Percentiles rank a stretch among this genome's conserved stretches.
phyloP scores from a whole-genome alignment of 257 asterid genomes.

The Primulina tabacum region DNA sequence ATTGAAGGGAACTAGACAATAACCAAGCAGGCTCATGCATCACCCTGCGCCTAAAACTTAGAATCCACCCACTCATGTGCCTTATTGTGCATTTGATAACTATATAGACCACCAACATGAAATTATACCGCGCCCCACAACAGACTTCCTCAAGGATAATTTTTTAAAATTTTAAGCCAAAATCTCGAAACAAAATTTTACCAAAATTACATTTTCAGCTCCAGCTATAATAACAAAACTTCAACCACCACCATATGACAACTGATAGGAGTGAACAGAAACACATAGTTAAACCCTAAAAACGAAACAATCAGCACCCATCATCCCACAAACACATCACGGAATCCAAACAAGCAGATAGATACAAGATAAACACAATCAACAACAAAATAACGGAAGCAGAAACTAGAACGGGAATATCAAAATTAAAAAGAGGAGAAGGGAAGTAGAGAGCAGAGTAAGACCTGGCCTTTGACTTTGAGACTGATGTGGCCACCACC shows the following conservation, averaged over 20 bases:
- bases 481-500: constrained; percentile 38
- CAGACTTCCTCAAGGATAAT: too few relatives aligned
- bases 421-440: neutral
- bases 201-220: neutral
- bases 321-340: constrained; percentile 4
- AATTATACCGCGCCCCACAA: neutral
- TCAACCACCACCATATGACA: neutral
- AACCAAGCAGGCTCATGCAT: neutral
- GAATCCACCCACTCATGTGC: neutral
- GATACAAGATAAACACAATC: neutral
- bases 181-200: neutral
- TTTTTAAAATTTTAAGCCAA: too few relatives aligned
- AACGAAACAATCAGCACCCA: neutral
- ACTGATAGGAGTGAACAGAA: neutral
- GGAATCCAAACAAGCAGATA: neutral
- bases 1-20: neutral
- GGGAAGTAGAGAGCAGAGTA: neutral
- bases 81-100: neutral
- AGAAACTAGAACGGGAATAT: neutral
- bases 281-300: neutral
- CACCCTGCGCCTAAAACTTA: neutral
- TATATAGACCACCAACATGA: neutral
- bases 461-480: constrained; percentile 56
- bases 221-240: neutral
- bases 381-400: neutral